These are phyloP conservation scores for Nakaseomyces nivariensis DNA, from an alignment of 1,139 yeast species.

Conservation along the genomic window DNA sequence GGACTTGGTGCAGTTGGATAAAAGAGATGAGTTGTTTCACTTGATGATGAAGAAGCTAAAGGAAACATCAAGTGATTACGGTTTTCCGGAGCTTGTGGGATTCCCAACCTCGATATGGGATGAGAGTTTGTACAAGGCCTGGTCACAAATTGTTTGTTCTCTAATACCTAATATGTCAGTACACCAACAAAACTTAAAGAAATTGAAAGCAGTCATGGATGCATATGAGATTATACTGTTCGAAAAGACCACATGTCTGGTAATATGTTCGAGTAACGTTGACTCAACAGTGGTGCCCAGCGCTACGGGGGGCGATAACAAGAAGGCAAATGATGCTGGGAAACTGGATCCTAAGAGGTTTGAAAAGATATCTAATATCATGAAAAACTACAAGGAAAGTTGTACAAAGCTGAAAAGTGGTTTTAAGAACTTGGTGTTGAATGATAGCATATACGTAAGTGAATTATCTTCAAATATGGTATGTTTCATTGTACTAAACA, in stretches of 20 bases:
- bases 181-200: constrained; percentile 66
- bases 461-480: constrained; percentile 37
- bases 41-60: constrained; percentile 78
- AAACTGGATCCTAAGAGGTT: constrained; percentile 74
- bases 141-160: constrained; percentile 95
- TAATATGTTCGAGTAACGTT: constrained; percentile 57
- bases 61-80: constrained; percentile 67
- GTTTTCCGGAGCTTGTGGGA: constrained; percentile 64
- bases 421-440: constrained; percentile 64
- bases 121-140: constrained; percentile 88
- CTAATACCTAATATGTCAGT: constrained; percentile 83
- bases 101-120: constrained; percentile 98
- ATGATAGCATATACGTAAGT: constrained; percentile 47
- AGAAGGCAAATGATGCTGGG: constrained; percentile 13
- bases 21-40: constrained; percentile 71
- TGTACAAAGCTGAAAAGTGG: constrained; percentile 74
- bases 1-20: constrained; percentile 87
- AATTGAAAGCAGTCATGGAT: constrained; percentile 64
- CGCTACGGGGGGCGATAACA: constrained; percentile 26
- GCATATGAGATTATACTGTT: constrained; percentile 88
- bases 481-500: constrained; percentile 33
- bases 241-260: constrained; percentile 89
- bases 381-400: constrained; percentile 90
- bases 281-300: neutral
- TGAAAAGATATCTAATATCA: constrained; percentile 87